phyloP scores from a whole-genome alignment of 306 rosid genomes.

The Vicia villosa region DNA sequence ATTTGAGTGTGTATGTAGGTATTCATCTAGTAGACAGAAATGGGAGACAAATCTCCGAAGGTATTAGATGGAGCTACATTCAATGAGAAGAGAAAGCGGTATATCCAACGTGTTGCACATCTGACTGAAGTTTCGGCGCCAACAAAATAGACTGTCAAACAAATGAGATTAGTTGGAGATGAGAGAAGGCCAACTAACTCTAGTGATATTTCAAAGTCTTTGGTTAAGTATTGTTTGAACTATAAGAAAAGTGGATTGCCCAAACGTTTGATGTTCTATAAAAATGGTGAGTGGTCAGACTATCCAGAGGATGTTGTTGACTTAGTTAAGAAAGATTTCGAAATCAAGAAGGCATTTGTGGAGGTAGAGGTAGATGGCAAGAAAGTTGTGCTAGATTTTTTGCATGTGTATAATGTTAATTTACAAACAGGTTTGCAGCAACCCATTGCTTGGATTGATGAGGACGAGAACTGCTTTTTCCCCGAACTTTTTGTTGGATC shows the following conservation, averaged over 20 bases:
- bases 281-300: constrained; percentile 67
- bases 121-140: constrained; percentile 39
- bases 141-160: constrained; percentile 44
- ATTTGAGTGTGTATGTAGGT: constrained; percentile 51
- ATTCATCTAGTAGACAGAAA: constrained; percentile 57
- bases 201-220: constrained; percentile 41
- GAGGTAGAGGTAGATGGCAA: constrained; percentile 62
- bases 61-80: constrained; percentile 61
- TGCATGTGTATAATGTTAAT: constrained; percentile 72
- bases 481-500: constrained; percentile 69
- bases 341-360: constrained; percentile 58
- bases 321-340: not conserved
- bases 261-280: constrained; percentile 65
- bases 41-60: constrained; percentile 62
- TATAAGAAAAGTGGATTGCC: constrained; percentile 68
- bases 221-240: constrained; percentile 54
- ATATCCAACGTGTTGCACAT: constrained; percentile 43
- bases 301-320: constrained; percentile 60
- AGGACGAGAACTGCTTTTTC: constrained; percentile 68
- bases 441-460: constrained; percentile 52
- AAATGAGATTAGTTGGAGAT: constrained; percentile 49
- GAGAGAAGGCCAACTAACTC: constrained; percentile 34
- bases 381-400: constrained; percentile 63
- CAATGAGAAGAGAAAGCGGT: constrained; percentile 60
- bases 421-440: constrained; percentile 60